Evolutionary conservation across 2,329 filamentous ascomycete genomes (phyloP).

Genomic region (Calonectria ilicicola): DNA sequence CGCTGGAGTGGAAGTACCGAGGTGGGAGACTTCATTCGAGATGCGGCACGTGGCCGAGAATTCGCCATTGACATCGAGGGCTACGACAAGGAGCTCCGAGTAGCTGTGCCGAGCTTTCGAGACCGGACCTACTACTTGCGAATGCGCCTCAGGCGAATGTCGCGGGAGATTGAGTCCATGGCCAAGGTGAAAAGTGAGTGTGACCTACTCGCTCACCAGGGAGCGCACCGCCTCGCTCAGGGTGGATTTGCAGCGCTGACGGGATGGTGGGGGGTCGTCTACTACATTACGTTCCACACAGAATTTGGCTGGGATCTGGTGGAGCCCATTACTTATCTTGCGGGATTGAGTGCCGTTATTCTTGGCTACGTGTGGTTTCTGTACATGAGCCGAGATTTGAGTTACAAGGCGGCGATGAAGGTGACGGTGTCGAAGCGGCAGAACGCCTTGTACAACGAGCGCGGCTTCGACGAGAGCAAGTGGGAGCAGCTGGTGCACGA

Average conservation of each 20-base stretch:
- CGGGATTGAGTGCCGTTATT: conserved; percentile 87
- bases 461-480: conserved; percentile 79
- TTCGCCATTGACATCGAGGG: conserved; percentile 89
- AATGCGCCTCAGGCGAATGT: conserved; percentile 78
- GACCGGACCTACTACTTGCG: conserved; percentile 93
- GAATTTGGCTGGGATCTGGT: conserved; percentile 90
- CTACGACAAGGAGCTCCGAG: conserved; percentile 71
- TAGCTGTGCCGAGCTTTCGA: conserved; percentile 87
- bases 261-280: conserved; percentile 86
- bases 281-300: conserved; percentile 78
- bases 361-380: conserved; percentile 94
- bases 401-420: conserved; percentile 88
- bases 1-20: conserved; percentile 91
- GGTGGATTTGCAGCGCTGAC: conserved; percentile 80
- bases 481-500: conserved; percentile 88
- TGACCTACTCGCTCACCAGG: conserved; percentile 80
- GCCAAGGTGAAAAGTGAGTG: conserved; percentile 84
- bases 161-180: conserved; percentile 74
- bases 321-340: conserved; percentile 91
- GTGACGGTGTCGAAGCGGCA: conserved; percentile 86
- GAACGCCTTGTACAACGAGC: conserved; percentile 78
- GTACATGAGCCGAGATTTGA: conserved; percentile 90
- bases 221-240: conserved; percentile 83
- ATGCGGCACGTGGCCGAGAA: conserved; percentile 85
- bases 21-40: conserved; percentile 93